Conservation (phyloP, 495 filamentous ascomycete genomes). For the Pseudoneurospora amorphoporcata region DNA sequence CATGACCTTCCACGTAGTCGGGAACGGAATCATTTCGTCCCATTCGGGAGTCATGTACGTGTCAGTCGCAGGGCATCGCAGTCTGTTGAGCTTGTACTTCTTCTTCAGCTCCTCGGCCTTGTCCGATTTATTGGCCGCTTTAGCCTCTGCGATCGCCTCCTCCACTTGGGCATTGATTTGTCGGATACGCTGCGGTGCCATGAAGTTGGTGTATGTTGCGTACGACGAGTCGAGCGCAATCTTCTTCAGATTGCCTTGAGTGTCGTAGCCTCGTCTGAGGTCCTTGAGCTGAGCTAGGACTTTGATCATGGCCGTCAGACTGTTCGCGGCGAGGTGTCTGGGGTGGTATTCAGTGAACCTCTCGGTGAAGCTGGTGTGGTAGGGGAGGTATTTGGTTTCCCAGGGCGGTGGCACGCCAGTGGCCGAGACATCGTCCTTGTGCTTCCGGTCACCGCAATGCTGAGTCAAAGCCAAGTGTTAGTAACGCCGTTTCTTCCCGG, state of each 20-base stretch:
- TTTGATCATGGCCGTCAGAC: slow-evolving; percentile 6
- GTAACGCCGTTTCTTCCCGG: neutral
- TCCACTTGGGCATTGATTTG: neutral
- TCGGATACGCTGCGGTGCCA: slow-evolving; percentile 7
- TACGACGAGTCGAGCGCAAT: neutral
- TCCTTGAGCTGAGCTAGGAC: slow-evolving; percentile 4
- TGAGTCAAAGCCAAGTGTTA: neutral
- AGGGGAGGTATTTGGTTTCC: slow-evolving; percentile 1
- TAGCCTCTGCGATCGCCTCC: neutral
- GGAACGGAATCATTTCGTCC: slow-evolving; percentile 13
- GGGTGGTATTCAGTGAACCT: neutral
- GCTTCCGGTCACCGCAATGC: neutral
- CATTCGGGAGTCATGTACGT: slow-evolving; percentile 12
- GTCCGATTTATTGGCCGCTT: neutral
- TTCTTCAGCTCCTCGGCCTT: neutral
- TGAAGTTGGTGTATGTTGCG: slow-evolving; percentile 7
- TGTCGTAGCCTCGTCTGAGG: slow-evolving; percentile 8
- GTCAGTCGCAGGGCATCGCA: slow-evolving; percentile 2
- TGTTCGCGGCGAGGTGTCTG: neutral
- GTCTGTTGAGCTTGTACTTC: neutral
- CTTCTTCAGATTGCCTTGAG: slow-evolving; percentile 9
- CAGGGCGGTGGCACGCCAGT: neutral
- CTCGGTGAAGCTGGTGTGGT: slow-evolving; percentile 3
- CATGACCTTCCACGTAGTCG: slow-evolving; percentile 10
- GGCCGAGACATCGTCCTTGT: neutral